Base-by-base conservation (phyloP, 164 flowering plant genomes). In the Macadamia integrifolia region DNA sequence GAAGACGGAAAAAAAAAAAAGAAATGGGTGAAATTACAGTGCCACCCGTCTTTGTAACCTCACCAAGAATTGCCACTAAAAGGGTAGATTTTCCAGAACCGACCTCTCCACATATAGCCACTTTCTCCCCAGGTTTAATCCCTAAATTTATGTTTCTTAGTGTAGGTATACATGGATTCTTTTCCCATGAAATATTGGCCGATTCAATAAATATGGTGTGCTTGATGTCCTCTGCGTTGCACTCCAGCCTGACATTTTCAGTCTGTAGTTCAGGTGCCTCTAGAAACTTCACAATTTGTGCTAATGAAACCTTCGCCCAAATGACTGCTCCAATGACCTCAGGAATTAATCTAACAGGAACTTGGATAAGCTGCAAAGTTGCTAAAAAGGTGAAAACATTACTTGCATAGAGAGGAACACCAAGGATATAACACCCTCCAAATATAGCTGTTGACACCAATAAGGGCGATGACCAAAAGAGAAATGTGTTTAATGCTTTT, bases 321-420 rank as follows among this genome's bases (percentile, higher is more conserved):
- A 89, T 81, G 50, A 79, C 78, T 0, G 71, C 80, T 57, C 78
- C 81, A 40, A 65, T 59, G 66, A 84, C 83, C 60, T 90, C 93
- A 42, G 93, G 89, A 14, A 88, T 75, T 0, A 61, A 2, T 63
- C 88, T 71, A 6, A 90, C 60, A 1, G 93, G 93, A 0, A 86
- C 96, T 64, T 88, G 93, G 71, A 88, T 79, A 52, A 88, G 80
- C 1, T 92, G 83, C 35, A 90, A 64, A 13, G 91, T 80, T 13
- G 96, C 88, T 17, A 90, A 66, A 69, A 88, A 85, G 18, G 93
- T 90, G 79, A 90, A 90, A 48, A 89, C 92, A 74, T 84, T 88
- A 46, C 82, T 82, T 40, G 93, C 84, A 61, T 68, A 42, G 0
- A 89, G 80, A 60, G 88, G 84, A 73, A 88, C 57, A 23, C 77